A percentile compares a stretch with the other conserved stretches of the same genome.
phyloP scores from a whole-genome alignment of 257 asterid genomes.

The Craterostigma plantagineum region DNA sequence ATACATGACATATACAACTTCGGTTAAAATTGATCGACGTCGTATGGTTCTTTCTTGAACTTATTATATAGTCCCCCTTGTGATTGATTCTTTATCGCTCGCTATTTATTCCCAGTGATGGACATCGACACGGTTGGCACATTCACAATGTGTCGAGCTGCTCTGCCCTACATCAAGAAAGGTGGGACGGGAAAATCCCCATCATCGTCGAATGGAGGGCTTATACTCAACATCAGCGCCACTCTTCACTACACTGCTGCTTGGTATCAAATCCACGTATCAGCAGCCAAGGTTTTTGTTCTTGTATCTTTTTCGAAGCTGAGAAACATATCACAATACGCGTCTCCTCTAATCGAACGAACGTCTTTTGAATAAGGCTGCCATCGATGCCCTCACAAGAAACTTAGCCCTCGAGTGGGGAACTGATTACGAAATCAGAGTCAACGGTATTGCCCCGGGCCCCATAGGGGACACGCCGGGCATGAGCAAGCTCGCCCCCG shows the following conservation, averaged over 20 bases:
- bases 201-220: conserved; percentile 33
- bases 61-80: no score
- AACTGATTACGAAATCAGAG: conserved; percentile 60
- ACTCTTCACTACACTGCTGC: conserved; percentile 67
- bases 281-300: conserved; percentile 87
- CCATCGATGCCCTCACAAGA: conserved; percentile 59
- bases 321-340: no score
- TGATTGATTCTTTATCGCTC: no score
- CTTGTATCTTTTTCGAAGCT: background rate
- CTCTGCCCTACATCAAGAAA: conserved; percentile 39
- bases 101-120: conserved; percentile 28
- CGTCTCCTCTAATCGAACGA: no score
- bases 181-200: conserved; percentile 39
- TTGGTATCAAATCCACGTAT: conserved; percentile 73
- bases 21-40: no score
- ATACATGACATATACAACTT: no score
- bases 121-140: conserved; percentile 78
- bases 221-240: conserved; percentile 61
- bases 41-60: no score
- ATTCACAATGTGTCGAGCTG: conserved; percentile 69
- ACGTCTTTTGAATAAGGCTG: conserved; percentile 25
- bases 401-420: conserved; percentile 81
- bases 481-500: conserved; percentile 49
- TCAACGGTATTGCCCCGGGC: conserved; percentile 82
- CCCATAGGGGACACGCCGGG: conserved; percentile 69